Conservation (phyloP, 164 flowering plant genomes). For the Amborella trichopoda region DNA sequence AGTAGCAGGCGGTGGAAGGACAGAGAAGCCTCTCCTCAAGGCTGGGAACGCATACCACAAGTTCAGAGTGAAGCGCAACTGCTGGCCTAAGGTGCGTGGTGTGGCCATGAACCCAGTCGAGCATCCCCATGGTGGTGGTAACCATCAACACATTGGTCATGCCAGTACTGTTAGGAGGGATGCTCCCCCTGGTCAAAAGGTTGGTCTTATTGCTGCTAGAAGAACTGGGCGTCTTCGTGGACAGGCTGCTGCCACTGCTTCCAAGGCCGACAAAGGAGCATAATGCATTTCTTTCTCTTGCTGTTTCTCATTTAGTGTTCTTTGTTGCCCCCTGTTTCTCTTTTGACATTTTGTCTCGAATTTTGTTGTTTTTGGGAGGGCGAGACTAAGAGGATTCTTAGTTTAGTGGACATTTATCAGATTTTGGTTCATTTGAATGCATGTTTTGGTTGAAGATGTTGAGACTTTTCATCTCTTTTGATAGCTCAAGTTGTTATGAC, state of each 20-base stretch:
- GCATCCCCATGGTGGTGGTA: constrained; percentile 63
- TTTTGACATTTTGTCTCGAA: too few relatives aligned
- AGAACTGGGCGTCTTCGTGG: constrained; percentile 49
- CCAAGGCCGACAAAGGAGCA: constrained; percentile 28
- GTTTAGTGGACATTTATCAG: too few relatives aligned
- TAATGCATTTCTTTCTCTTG: background rate
- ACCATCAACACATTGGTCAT: constrained; percentile 58
- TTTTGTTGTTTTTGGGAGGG: too few relatives aligned
- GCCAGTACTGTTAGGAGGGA: constrained; percentile 49
- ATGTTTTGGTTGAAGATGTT: too few relatives aligned
- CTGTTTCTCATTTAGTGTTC: background rate
- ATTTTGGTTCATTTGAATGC: too few relatives aligned
- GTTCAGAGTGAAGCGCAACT: constrained; percentile 46
- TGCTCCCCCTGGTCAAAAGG: constrained; percentile 59
- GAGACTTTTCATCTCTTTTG: too few relatives aligned
- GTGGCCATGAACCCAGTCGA: constrained; percentile 62
- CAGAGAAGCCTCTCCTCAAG: constrained; percentile 46
- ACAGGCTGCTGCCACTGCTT: constrained; percentile 45
- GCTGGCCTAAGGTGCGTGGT: constrained; percentile 72
- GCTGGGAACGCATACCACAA: constrained; percentile 58
- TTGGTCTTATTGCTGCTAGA: constrained; percentile 50
- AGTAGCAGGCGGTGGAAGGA: constrained; percentile 53
- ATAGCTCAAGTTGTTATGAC: too few relatives aligned
- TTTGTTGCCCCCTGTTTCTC: too few relatives aligned
- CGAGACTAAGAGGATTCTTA: too few relatives aligned